Evolutionary conservation across 2,329 filamentous ascomycete genomes (phyloP).

Genomic region (Triangularia verruculosa): DNA sequence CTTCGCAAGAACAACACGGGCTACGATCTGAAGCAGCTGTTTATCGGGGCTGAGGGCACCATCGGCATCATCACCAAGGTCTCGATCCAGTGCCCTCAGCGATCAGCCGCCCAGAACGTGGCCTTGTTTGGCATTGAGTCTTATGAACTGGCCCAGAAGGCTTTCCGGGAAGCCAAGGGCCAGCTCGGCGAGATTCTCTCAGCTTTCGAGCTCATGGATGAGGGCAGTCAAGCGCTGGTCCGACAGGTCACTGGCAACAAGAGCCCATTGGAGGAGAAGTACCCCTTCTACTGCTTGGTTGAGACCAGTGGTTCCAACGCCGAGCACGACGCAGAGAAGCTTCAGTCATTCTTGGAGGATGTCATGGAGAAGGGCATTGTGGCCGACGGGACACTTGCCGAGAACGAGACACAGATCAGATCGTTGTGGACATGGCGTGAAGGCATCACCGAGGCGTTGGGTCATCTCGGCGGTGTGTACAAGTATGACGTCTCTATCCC

Average conservation of each 20-base stretch:
- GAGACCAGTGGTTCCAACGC: constrained; percentile 94
- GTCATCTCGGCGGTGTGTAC: constrained; percentile 92
- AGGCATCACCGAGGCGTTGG: constrained; percentile 83
- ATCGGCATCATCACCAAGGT: constrained; percentile 91
- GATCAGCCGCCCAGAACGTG: constrained; percentile 85
- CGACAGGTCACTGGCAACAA: constrained; percentile 71
- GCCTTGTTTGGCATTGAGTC: constrained; percentile 90
- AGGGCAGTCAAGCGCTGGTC: constrained; percentile 74
- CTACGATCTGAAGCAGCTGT: constrained; percentile 94
- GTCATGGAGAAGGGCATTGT: constrained; percentile 88
- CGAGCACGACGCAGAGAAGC: constrained; percentile 90
- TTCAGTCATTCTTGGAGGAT: constrained; percentile 84
- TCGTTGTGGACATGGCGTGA: constrained; percentile 91
- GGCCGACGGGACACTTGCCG: constrained; percentile 82
- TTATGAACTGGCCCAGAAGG: constrained; percentile 81
- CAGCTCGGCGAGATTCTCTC: constrained; percentile 94
- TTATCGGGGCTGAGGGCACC: constrained; percentile 93
- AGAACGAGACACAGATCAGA: constrained; percentile 86
- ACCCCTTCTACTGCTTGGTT: constrained; percentile 94
- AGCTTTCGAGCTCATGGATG: constrained; percentile 97
- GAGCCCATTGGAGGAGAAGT: constrained; percentile 74
- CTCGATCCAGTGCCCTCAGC: constrained; percentile 83
- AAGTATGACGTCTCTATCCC: constrained; percentile 98
- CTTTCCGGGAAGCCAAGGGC: constrained; percentile 83
- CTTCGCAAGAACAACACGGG: constrained; percentile 98